These are phyloP conservation scores for Boehmeria nivea DNA, from an alignment of 306 rosid species.

Conservation along the genomic window DNA sequence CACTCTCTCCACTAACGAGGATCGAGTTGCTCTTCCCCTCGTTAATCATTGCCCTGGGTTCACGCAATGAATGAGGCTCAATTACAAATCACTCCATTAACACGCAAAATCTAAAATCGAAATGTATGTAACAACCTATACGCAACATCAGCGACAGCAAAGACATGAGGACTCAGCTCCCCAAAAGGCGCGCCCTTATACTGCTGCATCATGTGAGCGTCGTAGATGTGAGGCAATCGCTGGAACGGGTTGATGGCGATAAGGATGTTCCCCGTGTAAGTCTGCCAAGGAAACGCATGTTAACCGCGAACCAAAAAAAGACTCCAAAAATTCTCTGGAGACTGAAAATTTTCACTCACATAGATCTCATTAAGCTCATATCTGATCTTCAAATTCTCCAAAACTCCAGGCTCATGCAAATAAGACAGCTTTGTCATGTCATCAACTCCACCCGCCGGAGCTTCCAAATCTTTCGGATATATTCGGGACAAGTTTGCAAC, in stretches of 20 bases:
- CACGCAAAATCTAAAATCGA: not conserved
- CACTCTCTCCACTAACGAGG: slow-evolving; percentile 99
- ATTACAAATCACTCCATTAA: too few relatives aligned
- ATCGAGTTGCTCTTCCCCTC: slow-evolving; percentile 95
- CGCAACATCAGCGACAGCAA: slow-evolving; percentile 98
- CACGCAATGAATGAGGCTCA: slow-evolving; percentile 6
- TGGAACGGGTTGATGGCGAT: slow-evolving; percentile 99
- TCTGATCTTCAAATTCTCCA: slow-evolving; percentile 81
- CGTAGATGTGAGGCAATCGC: slow-evolving; percentile 87
- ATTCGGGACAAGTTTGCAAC: slow-evolving; percentile 58
- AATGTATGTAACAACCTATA: slow-evolving; percentile 46
- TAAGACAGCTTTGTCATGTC: slow-evolving; percentile 98
- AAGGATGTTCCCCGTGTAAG: slow-evolving; percentile 94
- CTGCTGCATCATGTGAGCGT: slow-evolving; percentile 95
- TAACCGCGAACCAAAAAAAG: not conserved
- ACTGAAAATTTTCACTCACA: slow-evolving; percentile 32
- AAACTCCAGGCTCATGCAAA: slow-evolving; percentile 96
- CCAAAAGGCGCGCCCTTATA: slow-evolving; percentile 98
- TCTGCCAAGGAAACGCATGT: slow-evolving; percentile 41
- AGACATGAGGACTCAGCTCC: slow-evolving; percentile 94
- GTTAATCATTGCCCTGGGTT: slow-evolving; percentile 81
- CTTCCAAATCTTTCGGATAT: slow-evolving; percentile 85
- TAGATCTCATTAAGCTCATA: slow-evolving; percentile 96
- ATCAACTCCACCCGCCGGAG: slow-evolving; percentile 96
- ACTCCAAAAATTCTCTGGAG: not conserved